These are phyloP conservation scores for Tympanopsis confertula DNA, from an alignment of 2,329 filamentous ascomycete genomes.

Conservation along the genomic window DNA sequence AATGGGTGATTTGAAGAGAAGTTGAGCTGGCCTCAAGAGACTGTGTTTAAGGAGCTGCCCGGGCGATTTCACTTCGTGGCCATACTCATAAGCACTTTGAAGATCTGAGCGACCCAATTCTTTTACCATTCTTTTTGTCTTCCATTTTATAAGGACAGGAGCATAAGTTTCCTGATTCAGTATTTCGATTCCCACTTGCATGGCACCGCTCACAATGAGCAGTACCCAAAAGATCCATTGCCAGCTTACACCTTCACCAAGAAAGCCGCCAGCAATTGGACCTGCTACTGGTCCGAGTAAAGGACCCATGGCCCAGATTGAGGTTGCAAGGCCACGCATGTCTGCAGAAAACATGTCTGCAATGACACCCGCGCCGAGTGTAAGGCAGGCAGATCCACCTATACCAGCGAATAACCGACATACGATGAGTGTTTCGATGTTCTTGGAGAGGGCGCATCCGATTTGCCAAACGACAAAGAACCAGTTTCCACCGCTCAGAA, in stretches of 20 bases:
- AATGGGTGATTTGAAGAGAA: conserved; percentile 35
- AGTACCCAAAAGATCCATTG: conserved; percentile 40
- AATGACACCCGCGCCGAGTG: conserved; percentile 41
- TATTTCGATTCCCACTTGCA: conserved; percentile 22
- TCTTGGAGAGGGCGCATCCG: conserved; percentile 48
- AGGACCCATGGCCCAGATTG: conserved; percentile 34
- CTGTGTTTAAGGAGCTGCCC: conserved; percentile 21
- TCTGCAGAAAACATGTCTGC: conserved; percentile 37
- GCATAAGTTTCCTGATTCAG: conserved; percentile 35
- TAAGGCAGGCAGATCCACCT: conserved; percentile 40
- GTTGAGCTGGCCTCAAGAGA: conserved; percentile 36
- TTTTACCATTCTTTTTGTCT: conserved; percentile 28
- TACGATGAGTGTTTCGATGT: conserved; percentile 38
- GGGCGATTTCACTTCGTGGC: conserved; percentile 3
- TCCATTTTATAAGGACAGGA: conserved; percentile 35
- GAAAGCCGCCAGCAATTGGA: conserved; percentile 35
- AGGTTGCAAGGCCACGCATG: conserved; percentile 34
- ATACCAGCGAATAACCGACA: conserved; percentile 50
- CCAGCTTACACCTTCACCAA: conserved; percentile 36
- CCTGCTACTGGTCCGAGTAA: conserved; percentile 32
- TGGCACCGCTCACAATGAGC: conserved; percentile 27
- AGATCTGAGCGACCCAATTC: conserved; percentile 22
- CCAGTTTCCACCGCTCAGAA: conserved; percentile 44
- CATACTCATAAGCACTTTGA: neutral
- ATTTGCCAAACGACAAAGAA: conserved; percentile 53